phyloP scores from a whole-genome alignment of 768 basidiomycete species.

The Auricularia sp. region DNA sequence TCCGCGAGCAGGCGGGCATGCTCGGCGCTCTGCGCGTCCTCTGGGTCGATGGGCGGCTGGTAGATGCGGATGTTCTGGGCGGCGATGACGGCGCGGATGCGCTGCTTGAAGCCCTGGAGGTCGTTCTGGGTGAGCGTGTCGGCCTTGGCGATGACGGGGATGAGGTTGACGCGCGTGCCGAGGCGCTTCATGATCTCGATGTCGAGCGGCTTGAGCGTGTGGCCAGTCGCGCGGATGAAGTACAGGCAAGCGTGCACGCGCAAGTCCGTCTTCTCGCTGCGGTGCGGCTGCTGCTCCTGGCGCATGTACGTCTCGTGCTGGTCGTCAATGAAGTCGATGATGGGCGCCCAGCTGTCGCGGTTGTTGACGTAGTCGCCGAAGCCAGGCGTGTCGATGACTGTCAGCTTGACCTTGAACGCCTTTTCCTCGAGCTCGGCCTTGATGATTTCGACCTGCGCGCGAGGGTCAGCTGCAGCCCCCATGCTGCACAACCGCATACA shows the following conservation, averaged over 20 bases:
- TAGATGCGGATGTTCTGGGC: constrained; percentile 95
- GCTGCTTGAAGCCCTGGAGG: constrained; percentile 83
- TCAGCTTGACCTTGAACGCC: constrained; percentile 98
- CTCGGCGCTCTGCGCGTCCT: constrained; percentile 79
- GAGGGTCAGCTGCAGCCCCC: neutral
- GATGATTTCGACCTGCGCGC: constrained; percentile 72
- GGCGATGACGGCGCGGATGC: constrained; percentile 78
- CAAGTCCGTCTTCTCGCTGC: constrained; percentile 88
- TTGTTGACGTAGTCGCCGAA: constrained; percentile 99
- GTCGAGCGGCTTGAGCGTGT: constrained; percentile 93
- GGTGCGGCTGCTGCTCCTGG: constrained; percentile 98
- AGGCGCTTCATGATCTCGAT: constrained; percentile 99
- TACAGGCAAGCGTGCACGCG: constrained; percentile 95
- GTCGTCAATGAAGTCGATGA: constrained; percentile 96
- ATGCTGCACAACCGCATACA: neutral
- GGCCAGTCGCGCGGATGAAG: constrained; percentile 92
- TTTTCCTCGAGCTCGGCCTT: constrained; percentile 99
- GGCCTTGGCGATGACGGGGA: constrained; percentile 95
- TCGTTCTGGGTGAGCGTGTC: constrained; percentile 95
- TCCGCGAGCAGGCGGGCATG: constrained; percentile 80
- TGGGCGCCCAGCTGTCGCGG: constrained; percentile 95
- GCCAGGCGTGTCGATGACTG: constrained; percentile 97
- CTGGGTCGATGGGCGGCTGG: constrained; percentile 82
- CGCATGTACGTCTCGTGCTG: constrained; percentile 94
- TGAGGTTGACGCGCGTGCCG: constrained; percentile 94